Conservation (phyloP, 768 basidiomycete species). For the Peribolospora baueri region DNA sequence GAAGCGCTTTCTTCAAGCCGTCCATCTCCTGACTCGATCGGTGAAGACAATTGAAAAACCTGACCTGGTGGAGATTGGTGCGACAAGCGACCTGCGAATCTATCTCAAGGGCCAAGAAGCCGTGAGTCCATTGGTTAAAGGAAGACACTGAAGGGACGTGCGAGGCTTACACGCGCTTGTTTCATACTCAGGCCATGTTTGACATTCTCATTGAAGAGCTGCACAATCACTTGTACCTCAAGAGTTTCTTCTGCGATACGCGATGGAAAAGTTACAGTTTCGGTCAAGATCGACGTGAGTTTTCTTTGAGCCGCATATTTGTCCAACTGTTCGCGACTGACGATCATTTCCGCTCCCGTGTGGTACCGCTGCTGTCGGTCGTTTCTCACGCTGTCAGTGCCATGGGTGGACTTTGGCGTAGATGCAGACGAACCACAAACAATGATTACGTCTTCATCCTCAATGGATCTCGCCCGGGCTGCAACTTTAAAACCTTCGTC, state of each 20-base stretch:
- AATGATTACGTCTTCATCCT: background rate
- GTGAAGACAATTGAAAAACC: constrained; percentile 71
- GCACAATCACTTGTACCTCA: constrained; percentile 89
- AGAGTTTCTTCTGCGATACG: constrained; percentile 83
- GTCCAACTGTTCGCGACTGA: background rate
- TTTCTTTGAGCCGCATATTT: background rate
- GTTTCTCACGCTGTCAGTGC: constrained; percentile 7
- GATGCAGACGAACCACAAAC: background rate
- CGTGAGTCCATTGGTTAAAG: constrained; percentile 25
- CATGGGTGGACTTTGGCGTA: constrained; percentile 13
- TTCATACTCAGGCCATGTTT: constrained; percentile 39
- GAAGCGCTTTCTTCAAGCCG: constrained; percentile 71
- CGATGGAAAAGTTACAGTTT: constrained; percentile 68
- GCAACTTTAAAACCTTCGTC: too few species aligned
- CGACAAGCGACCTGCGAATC: constrained; percentile 58
- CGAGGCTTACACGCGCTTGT: background rate
- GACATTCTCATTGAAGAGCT: constrained; percentile 89
- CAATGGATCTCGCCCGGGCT: too few species aligned
- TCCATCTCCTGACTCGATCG: constrained; percentile 60
- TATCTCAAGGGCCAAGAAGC: constrained; percentile 71
- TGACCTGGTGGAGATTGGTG: constrained; percentile 91
- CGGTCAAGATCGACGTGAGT: constrained; percentile 52
- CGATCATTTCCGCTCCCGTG: background rate
- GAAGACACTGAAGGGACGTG: background rate
- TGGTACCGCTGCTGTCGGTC: background rate